These are phyloP conservation scores for Ophiostoma montium DNA, from an alignment of 2,329 filamentous ascomycete species.

Conservation along the genomic window DNA sequence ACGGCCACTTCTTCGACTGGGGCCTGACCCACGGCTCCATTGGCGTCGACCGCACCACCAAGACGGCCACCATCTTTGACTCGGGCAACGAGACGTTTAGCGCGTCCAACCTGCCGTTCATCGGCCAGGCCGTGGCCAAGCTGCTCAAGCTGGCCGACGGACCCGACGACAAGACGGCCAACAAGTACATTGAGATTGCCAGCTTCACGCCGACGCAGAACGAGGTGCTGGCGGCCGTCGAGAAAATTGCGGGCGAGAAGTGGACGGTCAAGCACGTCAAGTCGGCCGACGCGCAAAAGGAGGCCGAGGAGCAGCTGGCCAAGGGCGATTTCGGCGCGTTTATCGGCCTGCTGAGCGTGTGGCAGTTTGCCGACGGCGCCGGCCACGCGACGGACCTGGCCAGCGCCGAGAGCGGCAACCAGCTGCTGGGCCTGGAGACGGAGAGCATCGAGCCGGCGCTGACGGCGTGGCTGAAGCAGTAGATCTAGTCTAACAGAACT, in stretches of 20 bases:
- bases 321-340: slow-evolving; percentile 25
- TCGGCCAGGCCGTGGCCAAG: slow-evolving; percentile 17
- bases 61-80: slow-evolving; percentile 26
- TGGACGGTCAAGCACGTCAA: slow-evolving; percentile 30
- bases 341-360: slow-evolving; percentile 16
- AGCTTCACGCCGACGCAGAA: slow-evolving; percentile 45
- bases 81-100: slow-evolving; percentile 17
- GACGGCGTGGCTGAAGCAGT: slow-evolving; percentile 9
- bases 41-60: slow-evolving; percentile 28
- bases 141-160: slow-evolving; percentile 16
- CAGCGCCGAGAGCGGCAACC: slow-evolving; percentile 13
- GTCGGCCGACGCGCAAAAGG: slow-evolving; percentile 22
- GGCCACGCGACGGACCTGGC: slow-evolving; percentile 15
- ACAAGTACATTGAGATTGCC: slow-evolving; percentile 39
- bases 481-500: not conserved
- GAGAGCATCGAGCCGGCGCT: slow-evolving; percentile 13
- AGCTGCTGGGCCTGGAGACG: slow-evolving; percentile 16
- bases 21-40: slow-evolving; percentile 34
- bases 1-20: slow-evolving; percentile 23
- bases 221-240: slow-evolving; percentile 36
- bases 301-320: slow-evolving; percentile 27
- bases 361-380: slow-evolving; percentile 24
- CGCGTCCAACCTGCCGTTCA: slow-evolving; percentile 15
- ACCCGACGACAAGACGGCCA: slow-evolving; percentile 18
- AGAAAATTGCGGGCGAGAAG: slow-evolving; percentile 34